These are phyloP conservation scores for Trichoderma citrinoviride DNA, from an alignment of 2,329 filamentous ascomycete genomes.

Conservation along the genomic window DNA sequence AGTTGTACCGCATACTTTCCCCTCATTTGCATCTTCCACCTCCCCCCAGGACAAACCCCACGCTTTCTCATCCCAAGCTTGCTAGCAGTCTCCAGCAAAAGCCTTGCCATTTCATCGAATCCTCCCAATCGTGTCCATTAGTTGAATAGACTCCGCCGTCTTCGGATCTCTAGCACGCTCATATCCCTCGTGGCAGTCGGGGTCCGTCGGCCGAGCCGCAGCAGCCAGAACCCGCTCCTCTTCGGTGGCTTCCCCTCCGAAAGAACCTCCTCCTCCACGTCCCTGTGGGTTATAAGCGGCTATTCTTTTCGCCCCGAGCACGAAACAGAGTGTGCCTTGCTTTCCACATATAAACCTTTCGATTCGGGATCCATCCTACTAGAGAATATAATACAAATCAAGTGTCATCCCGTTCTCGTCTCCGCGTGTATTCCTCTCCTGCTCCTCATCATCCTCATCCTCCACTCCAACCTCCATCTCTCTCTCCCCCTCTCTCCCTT, in stretches of 20 bases:
- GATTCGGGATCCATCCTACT: neutral
- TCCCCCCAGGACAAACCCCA: neutral
- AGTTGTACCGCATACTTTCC: neutral
- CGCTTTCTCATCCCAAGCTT: too few relatives aligned
- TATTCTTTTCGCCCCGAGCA: neutral
- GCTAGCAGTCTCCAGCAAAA: too few relatives aligned
- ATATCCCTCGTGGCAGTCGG: neutral
- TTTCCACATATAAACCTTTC: neutral
- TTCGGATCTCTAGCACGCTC: slow-evolving; percentile 8
- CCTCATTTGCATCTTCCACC: neutral
- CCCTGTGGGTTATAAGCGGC: neutral
- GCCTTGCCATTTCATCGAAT: too few relatives aligned
- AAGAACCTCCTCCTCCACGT: neutral
- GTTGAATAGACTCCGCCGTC: slow-evolving; percentile 17
- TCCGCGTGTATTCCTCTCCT: neutral
- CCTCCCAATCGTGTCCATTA: too few relatives aligned
- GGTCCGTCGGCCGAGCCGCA: neutral
- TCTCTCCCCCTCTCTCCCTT: neutral
- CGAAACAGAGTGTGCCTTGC: neutral
- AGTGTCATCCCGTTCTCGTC: neutral
- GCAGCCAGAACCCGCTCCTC: neutral
- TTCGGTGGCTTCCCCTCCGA: slow-evolving; percentile 9
- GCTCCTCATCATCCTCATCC: neutral
- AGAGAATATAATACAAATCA: neutral
- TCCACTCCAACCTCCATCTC: slow-evolving; percentile 17